phyloP scores from a whole-genome alignment of 2,329 filamentous ascomycete species.

The Arthroderma sp. region DNA sequence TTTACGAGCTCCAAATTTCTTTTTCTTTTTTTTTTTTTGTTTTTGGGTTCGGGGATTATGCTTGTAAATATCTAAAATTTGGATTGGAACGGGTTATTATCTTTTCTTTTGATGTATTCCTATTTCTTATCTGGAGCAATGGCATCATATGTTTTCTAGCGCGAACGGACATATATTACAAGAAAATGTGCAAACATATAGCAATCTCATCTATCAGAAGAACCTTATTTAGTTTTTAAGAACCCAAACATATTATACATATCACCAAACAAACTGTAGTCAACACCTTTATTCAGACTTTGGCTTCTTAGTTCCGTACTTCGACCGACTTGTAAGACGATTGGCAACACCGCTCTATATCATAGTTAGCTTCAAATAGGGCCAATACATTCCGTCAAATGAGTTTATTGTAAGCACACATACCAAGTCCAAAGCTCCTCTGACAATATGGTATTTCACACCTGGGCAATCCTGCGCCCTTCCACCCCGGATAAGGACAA shows the following conservation, averaged over 20 bases:
- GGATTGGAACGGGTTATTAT: no score
- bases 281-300: constrained; percentile 48
- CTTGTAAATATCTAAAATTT: no score
- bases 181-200: background rate
- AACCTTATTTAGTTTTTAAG: background rate
- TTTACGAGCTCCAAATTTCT: no score
- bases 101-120: no score
- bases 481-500: constrained; percentile 88
- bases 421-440: constrained; percentile 87
- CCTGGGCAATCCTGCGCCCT: constrained; percentile 94
- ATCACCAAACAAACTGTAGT: no score
- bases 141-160: no score
- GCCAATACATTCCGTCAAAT: background rate
- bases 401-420: constrained; percentile 19
- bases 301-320: constrained; percentile 98
- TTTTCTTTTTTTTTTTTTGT: no score
- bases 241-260: background rate
- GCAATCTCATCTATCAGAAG: background rate
- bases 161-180: background rate
- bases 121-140: no score
- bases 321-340: constrained; percentile 72
- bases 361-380: background rate
- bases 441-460: constrained; percentile 88
- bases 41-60: no score
- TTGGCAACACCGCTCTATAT: constrained; percentile 75